Conservation (phyloP, 768 basidiomycete species). For the Dendrothele bispora region DNA sequence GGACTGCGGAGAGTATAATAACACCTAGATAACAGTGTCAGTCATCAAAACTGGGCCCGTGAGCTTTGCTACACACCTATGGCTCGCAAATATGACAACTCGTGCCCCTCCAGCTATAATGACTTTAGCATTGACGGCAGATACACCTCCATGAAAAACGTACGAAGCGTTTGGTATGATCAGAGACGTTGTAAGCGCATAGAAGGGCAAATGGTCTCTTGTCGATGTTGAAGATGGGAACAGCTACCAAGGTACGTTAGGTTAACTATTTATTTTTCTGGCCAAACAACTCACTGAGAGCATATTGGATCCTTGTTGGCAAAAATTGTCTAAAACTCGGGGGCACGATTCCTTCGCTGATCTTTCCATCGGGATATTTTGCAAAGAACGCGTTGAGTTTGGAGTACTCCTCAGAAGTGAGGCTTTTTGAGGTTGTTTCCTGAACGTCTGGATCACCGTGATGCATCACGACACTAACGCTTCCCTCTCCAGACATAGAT, state of each 20-base stretch:
- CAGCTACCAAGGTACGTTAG: slow-evolving; percentile 51
- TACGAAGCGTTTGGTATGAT: slow-evolving; percentile 80
- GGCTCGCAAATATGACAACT: slow-evolving; percentile 88
- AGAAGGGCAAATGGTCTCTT: slow-evolving; percentile 89
- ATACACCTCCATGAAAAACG: neutral
- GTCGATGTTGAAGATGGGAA: slow-evolving; percentile 92
- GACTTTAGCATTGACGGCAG: slow-evolving; percentile 9
- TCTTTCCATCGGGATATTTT: slow-evolving; percentile 80
- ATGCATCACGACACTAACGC: slow-evolving; percentile 69
- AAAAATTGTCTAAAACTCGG: slow-evolving; percentile 81
- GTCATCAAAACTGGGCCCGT: neutral
- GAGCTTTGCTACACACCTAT: slow-evolving; percentile 53
- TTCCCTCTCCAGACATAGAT: slow-evolving; percentile 58
- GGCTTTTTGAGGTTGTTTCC: slow-evolving; percentile 50
- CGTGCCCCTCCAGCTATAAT: slow-evolving; percentile 80
- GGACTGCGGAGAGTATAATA: slow-evolving; percentile 89
- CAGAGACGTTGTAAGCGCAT: slow-evolving; percentile 86
- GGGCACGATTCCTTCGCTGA: slow-evolving; percentile 86
- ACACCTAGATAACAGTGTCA: slow-evolving; percentile 51
- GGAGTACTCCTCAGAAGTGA: slow-evolving; percentile 71
- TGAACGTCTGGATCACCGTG: slow-evolving; percentile 56
- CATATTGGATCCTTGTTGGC: slow-evolving; percentile 82
- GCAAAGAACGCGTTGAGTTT: slow-evolving; percentile 76
- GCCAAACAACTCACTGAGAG: slow-evolving; percentile 61
- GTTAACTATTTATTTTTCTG: slow-evolving; percentile 3